Percentiles rank a stretch among this genome's conserved stretches.
phyloP scores from a whole-genome alignment of 2,329 filamentous ascomycete genomes.

The Fonsecaea monophora region DNA sequence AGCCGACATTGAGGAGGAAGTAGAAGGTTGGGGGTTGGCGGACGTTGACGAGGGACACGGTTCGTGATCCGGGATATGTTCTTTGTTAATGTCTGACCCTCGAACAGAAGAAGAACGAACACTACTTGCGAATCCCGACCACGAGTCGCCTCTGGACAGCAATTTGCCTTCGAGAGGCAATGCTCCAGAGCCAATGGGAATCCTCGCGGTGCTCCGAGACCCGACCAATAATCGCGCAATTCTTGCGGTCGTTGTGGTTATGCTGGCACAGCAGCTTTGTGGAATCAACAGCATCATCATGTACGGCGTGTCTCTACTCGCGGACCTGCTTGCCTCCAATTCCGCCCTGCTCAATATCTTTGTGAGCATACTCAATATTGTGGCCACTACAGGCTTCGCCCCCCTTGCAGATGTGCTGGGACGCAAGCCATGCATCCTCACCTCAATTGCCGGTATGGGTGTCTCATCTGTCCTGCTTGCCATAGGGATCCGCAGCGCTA shows the following conservation, averaged over 20 bases:
- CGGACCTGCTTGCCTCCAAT: slow-evolving; percentile 78
- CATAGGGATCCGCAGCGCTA: slow-evolving; percentile 74
- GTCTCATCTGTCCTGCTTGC: slow-evolving; percentile 77
- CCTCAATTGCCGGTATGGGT: slow-evolving; percentile 86
- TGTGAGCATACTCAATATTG: slow-evolving; percentile 84
- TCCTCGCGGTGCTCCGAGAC: slow-evolving; percentile 66
- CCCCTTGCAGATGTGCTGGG: slow-evolving; percentile 83
- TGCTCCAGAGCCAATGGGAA: slow-evolving; percentile 58
- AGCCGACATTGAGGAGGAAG: slow-evolving; percentile 75
- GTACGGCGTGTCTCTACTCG: slow-evolving; percentile 92
- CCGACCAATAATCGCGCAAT: slow-evolving; percentile 75
- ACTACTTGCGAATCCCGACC: slow-evolving; percentile 58
- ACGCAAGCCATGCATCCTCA: slow-evolving; percentile 81
- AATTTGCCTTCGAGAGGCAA: slow-evolving; percentile 31
- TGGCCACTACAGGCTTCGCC: slow-evolving; percentile 80
- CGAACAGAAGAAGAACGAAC: slow-evolving; percentile 70
- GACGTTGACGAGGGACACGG: slow-evolving; percentile 34
- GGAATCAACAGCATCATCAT: slow-evolving; percentile 95
- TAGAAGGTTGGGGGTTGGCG: slow-evolving; percentile 63
- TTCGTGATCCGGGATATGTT: slow-evolving; percentile 10
- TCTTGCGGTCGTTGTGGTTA: slow-evolving; percentile 81
- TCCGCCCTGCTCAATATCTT: slow-evolving; percentile 84
- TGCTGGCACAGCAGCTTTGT: slow-evolving; percentile 90
- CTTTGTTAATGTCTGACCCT: slow-evolving; percentile 18
- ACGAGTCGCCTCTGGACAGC: slow-evolving; percentile 16